Conservation (phyloP, 345 rosid species). For the Pelargonium nanum region DNA sequence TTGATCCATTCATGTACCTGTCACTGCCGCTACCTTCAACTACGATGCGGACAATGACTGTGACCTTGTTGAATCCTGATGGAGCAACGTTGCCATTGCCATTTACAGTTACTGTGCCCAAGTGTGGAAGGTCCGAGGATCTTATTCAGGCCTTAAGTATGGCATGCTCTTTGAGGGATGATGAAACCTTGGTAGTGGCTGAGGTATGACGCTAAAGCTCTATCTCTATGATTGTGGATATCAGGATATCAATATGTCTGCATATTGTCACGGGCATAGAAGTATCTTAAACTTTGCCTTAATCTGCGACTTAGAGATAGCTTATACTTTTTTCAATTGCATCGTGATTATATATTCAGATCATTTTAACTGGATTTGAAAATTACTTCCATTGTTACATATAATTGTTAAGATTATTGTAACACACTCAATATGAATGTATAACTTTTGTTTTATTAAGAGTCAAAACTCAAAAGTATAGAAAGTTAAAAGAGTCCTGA, state of each 20-base stretch:
- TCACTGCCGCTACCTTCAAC: conserved; percentile 60
- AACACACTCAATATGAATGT: too few species aligned
- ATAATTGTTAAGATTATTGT: neutral
- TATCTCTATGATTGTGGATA: conserved; percentile 7
- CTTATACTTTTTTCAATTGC: too few species aligned
- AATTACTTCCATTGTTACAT: neutral
- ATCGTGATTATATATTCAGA: too few species aligned
- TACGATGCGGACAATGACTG: conserved; percentile 47
- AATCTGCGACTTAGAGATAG: neutral
- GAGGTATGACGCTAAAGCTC: conserved; percentile 37
- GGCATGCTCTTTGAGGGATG: conserved; percentile 36
- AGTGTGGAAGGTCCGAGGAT: conserved; percentile 45
- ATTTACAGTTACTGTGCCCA: conserved; percentile 40
- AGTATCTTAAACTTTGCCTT: neutral
- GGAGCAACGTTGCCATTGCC: conserved; percentile 35
- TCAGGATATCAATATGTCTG: conserved; percentile 4
- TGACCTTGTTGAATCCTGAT: conserved; percentile 42
- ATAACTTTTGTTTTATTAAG: too few species aligned
- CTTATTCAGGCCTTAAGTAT: conserved; percentile 38
- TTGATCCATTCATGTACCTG: conserved; percentile 74
- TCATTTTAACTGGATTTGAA: neutral
- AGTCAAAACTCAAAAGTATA: neutral
- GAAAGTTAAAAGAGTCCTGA: neutral
- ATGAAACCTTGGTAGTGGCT: conserved; percentile 51
- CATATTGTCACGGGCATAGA: neutral